Evolutionary conservation across 1,284 basidiomycete genomes (phyloP).

Genomic region (Caloboletus firmus): DNA sequence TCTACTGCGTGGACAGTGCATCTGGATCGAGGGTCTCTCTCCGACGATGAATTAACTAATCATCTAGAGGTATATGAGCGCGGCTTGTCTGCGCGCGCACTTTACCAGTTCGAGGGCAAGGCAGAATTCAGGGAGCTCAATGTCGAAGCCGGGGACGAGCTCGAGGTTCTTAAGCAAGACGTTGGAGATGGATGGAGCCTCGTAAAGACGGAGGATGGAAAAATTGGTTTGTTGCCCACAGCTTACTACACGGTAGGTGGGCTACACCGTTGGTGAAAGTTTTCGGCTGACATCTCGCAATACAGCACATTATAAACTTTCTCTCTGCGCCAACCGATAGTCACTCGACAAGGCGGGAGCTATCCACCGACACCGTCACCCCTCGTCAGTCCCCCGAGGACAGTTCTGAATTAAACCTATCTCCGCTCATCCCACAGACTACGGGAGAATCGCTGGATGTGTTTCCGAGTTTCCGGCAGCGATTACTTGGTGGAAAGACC

Average conservation of each 20-base stretch:
- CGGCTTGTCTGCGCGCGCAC: slow-evolving; percentile 56
- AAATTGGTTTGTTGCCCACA: slow-evolving; percentile 67
- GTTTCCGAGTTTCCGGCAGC: slow-evolving; percentile 69
- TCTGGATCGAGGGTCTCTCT: slow-evolving; percentile 43
- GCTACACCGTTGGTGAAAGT: background rate
- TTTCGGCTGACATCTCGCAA: slow-evolving; percentile 2
- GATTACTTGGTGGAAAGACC: slow-evolving; percentile 71
- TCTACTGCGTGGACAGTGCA: slow-evolving; percentile 74
- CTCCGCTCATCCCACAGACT: slow-evolving; percentile 62
- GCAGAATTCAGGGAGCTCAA: slow-evolving; percentile 67
- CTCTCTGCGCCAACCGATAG: slow-evolving; percentile 47
- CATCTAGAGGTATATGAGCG: slow-evolving; percentile 40
- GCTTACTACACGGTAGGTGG: slow-evolving; percentile 68
- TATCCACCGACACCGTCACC: slow-evolving; percentile 48
- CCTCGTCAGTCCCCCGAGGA: slow-evolving; percentile 49
- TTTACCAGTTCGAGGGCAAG: slow-evolving; percentile 75
- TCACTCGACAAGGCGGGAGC: slow-evolving; percentile 34
- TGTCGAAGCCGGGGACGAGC: slow-evolving; percentile 61
- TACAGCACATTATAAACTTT: slow-evolving; percentile 64
- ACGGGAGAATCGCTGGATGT: slow-evolving; percentile 67
- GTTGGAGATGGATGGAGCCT: slow-evolving; percentile 77
- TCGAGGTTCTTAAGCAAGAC: slow-evolving; percentile 65
- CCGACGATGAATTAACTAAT: slow-evolving; percentile 42
- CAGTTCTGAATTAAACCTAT: slow-evolving; percentile 28
- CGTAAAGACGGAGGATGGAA: slow-evolving; percentile 51